Evolutionary conservation across 805 yeast genomes (phyloP).

Genomic region (Candida awuae): DNA sequence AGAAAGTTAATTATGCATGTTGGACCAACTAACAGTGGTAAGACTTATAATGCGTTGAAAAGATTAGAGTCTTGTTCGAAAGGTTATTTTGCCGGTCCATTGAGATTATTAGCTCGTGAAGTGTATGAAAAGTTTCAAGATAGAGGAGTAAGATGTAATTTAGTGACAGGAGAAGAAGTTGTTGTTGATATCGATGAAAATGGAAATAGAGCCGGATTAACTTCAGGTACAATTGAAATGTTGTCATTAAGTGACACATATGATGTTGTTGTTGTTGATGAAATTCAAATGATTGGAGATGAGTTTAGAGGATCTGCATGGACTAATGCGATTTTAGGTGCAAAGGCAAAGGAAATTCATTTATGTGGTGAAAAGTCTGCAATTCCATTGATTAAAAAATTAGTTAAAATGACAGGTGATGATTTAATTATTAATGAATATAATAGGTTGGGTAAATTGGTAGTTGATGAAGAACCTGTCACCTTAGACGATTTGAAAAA

Average conservation of each 20-base stretch:
- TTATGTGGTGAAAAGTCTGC: conserved; percentile 90
- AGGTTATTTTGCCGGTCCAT: conserved; percentile 93
- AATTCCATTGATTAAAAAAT: conserved; percentile 52
- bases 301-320: conserved; percentile 81
- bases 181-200: conserved; percentile 56
- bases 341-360: conserved; percentile 76
- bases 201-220: conserved; percentile 67
- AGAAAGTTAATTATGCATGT: conserved; percentile 85
- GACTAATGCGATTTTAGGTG: conserved; percentile 87
- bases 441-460: conserved; percentile 64
- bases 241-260: conserved; percentile 55
- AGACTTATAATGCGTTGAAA: conserved; percentile 76
- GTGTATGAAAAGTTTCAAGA: conserved; percentile 72
- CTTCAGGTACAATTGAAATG: conserved; percentile 94
- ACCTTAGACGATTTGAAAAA: conserved; percentile 35
- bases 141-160: conserved; percentile 65
- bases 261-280: conserved; percentile 91
- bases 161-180: conserved; percentile 94
- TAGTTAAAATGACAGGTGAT: conserved; percentile 72
- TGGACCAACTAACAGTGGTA: conserved; percentile 97
- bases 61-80: conserved; percentile 53
- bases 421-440: conserved; percentile 62
- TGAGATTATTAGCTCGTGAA: conserved; percentile 84
- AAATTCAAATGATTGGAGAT: conserved; percentile 91
- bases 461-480: conserved; percentile 40